phyloP scores from a whole-genome alignment of 2,329 filamentous ascomycete species.

The Cytospora chrysosperma region DNA sequence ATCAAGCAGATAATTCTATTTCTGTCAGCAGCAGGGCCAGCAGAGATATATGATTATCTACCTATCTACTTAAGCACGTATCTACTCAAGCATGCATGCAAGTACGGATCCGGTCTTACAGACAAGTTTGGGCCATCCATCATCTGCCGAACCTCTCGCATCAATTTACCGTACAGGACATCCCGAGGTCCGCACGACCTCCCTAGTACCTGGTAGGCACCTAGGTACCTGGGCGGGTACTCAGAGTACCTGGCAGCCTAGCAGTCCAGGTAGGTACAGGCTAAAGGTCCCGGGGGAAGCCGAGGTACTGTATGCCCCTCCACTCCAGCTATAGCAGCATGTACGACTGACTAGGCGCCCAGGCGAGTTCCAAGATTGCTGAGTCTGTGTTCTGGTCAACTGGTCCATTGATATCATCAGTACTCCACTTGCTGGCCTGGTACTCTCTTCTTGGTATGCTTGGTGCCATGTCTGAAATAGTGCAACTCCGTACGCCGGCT shows the following conservation, averaged over 20 bases:
- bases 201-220: not conserved
- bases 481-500: not conserved
- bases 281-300: not conserved
- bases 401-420: too few relatives aligned
- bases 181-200: not conserved
- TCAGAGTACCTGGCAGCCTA: not conserved
- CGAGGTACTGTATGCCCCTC: not conserved
- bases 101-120: too few relatives aligned
- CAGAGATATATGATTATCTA: too few relatives aligned
- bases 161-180: not conserved
- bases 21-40: too few relatives aligned
- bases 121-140: not conserved
- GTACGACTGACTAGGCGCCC: too few relatives aligned
- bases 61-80: too few relatives aligned
- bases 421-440: not conserved
- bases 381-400: too few relatives aligned
- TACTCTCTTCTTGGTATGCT: too few relatives aligned
- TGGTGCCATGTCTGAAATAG: not conserved
- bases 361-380: too few relatives aligned
- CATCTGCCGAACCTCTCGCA: not conserved
- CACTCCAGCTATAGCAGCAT: too few relatives aligned
- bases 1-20: too few relatives aligned
- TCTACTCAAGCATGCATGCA: too few relatives aligned
- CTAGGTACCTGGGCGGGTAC: not conserved
- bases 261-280: not conserved